Evolutionary conservation across 148 eudicot species (phyloP).

Genomic region (Gaultheria prostrata): DNA sequence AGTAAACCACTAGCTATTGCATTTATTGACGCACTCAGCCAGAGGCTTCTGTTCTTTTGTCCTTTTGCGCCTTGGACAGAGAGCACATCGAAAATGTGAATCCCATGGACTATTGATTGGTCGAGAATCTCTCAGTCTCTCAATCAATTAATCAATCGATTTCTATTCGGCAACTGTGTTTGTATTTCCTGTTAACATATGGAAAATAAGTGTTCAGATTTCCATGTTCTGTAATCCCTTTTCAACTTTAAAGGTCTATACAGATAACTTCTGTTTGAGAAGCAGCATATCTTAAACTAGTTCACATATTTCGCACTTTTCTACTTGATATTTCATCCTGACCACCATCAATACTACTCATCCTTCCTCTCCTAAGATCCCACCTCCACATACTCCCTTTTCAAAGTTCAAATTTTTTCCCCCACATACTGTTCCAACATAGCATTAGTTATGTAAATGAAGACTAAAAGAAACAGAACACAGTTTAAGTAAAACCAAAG

Average conservation of each 20-base stretch:
- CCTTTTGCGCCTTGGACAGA: background rate
- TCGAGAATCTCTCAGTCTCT: background rate
- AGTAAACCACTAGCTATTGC: background rate
- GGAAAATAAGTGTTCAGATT: background rate
- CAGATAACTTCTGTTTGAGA: background rate
- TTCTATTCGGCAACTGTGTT: background rate
- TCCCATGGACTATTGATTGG: background rate
- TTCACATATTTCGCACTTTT: background rate
- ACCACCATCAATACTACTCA: background rate
- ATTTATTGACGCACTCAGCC: background rate
- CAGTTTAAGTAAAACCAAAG: slow-evolving; percentile 4
- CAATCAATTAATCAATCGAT: background rate
- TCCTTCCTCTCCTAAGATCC: background rate
- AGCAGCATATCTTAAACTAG: background rate
- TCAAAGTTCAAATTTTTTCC: background rate
- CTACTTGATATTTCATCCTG: background rate
- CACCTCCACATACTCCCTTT: background rate
- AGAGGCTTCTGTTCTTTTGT: background rate
- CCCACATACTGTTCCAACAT: background rate
- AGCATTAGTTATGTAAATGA: background rate
- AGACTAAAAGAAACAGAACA: background rate
- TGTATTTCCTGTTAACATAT: background rate
- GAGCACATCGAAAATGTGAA: background rate
- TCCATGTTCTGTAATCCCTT: background rate
- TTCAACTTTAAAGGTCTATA: background rate